Evolutionary conservation across 2,329 filamentous ascomycete genomes (phyloP).

Genomic region (Exophiala xenobiotica): DNA sequence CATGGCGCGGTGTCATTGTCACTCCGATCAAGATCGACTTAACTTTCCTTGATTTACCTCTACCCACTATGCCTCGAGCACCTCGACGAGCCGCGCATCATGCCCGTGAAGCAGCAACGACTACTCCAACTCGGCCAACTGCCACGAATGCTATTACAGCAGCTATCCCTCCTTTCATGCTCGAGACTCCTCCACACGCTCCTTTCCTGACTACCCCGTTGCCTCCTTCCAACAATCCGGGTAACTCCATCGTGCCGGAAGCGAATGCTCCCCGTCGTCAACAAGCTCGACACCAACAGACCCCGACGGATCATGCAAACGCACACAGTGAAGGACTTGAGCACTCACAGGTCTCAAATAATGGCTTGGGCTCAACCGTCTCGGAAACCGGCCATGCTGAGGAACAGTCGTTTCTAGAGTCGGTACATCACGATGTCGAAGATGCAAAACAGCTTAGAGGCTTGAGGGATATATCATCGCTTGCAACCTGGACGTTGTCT

Average conservation of each 20-base stretch:
- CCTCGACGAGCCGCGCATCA: constrained; percentile 26
- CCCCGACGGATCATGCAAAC: constrained; percentile 18
- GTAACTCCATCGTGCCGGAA: constrained; percentile 24
- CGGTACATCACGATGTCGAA: constrained; percentile 27
- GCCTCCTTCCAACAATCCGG: constrained; percentile 25
- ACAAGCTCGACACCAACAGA: constrained; percentile 19
- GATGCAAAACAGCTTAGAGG: constrained; percentile 28
- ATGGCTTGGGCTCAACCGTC: constrained; percentile 14
- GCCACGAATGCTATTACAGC: constrained; percentile 30
- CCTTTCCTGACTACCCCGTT: constrained; percentile 30
- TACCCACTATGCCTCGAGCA: constrained; percentile 26
- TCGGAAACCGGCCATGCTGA: constrained; percentile 23
- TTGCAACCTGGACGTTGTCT: constrained; percentile 66
- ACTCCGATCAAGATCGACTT: not conserved
- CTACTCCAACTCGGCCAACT: constrained; percentile 28
- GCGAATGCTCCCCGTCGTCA: constrained; percentile 19
- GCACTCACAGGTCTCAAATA: constrained; percentile 21
- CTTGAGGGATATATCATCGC: constrained; percentile 62
- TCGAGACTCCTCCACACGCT: constrained; percentile 32
- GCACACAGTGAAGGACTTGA: constrained; percentile 13
- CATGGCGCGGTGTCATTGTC: not conserved
- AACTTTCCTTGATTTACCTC: not conserved
- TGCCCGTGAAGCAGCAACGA: constrained; percentile 18
- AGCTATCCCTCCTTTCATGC: constrained; percentile 33
- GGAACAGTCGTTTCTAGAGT: constrained; percentile 27